Percentiles rank a stretch among this genome's conserved stretches.
Conservation (phyloP, 768 basidiomycete species). For the Suillus subluteus region DNA sequence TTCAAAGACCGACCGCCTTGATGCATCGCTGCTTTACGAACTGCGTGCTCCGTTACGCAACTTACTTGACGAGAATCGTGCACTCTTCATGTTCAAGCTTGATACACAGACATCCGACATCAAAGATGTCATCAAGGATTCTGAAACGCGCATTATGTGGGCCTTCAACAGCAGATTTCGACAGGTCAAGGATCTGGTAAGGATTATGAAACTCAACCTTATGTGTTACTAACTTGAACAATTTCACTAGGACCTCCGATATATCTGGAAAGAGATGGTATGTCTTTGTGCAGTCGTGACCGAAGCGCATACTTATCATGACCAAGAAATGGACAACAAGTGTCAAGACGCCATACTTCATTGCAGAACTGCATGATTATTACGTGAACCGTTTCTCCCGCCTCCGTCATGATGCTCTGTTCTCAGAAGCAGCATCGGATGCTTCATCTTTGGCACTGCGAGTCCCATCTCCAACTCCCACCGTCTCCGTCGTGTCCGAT, state of each 20-base stretch:
- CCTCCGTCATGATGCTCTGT: not conserved
- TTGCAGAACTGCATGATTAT: conserved; percentile 44
- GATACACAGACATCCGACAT: not conserved
- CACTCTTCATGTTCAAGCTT: not conserved
- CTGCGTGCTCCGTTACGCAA: not conserved
- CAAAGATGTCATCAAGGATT: not conserved
- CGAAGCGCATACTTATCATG: not conserved
- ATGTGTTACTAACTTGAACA: not conserved
- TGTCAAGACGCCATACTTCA: conserved; percentile 55
- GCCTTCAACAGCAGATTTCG: not conserved
- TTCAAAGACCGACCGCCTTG: not conserved
- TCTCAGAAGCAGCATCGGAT: not conserved
- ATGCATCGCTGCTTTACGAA: not conserved
- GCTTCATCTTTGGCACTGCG: not conserved
- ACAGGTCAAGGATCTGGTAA: not conserved
- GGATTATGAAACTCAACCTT: not conserved
- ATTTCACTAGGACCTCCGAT: conserved; percentile 47
- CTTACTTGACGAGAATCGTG: not conserved
- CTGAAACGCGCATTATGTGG: conserved; percentile 1
- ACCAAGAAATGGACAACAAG: conserved; percentile 53
- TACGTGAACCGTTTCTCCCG: conserved; percentile 26
- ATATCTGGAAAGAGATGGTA: conserved; percentile 59
- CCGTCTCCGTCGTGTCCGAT: too few species aligned
- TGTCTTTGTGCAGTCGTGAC: conserved; percentile 7
- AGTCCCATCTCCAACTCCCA: not conserved